phyloP scores from a whole-genome alignment of 768 basidiomycete species.

The Pisolithus albus region DNA sequence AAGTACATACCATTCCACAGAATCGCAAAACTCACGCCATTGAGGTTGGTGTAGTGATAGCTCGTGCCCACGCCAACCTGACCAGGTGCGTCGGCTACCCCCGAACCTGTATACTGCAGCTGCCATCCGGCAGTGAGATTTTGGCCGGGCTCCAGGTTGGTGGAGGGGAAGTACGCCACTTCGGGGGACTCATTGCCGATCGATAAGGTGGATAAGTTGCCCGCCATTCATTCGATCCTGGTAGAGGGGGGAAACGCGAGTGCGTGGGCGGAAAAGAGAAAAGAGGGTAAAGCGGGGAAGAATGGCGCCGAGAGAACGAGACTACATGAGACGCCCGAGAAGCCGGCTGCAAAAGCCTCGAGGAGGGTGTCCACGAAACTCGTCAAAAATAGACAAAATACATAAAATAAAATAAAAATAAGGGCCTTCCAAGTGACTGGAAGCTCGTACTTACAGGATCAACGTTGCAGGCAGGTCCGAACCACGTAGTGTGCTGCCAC shows the following conservation, averaged over 20 bases:
- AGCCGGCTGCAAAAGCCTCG: constrained; percentile 21
- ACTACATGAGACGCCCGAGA: constrained; percentile 14
- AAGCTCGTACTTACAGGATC: neutral
- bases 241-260: constrained; percentile 3
- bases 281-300: constrained; percentile 6
- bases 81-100: constrained; percentile 38
- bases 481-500: neutral
- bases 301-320: constrained; percentile 3
- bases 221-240: constrained; percentile 29
- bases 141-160: constrained; percentile 45
- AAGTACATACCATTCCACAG: constrained; percentile 53
- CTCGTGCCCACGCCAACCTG: constrained; percentile 49
- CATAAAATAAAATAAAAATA: too few species aligned
- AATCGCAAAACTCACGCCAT: constrained; percentile 52
- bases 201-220: constrained; percentile 28
- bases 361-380: constrained; percentile 12
- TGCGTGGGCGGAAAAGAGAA: constrained; percentile 1
- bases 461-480: neutral
- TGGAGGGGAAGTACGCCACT: constrained; percentile 53
- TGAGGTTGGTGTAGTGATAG: constrained; percentile 52
- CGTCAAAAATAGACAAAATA: neutral
- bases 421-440: neutral
- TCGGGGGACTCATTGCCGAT: constrained; percentile 65
- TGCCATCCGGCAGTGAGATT: constrained; percentile 60
- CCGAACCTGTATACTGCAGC: constrained; percentile 48